Base-by-base conservation (phyloP, 208 protist genomes). In the Plasmodiophora brassicae region DNA sequence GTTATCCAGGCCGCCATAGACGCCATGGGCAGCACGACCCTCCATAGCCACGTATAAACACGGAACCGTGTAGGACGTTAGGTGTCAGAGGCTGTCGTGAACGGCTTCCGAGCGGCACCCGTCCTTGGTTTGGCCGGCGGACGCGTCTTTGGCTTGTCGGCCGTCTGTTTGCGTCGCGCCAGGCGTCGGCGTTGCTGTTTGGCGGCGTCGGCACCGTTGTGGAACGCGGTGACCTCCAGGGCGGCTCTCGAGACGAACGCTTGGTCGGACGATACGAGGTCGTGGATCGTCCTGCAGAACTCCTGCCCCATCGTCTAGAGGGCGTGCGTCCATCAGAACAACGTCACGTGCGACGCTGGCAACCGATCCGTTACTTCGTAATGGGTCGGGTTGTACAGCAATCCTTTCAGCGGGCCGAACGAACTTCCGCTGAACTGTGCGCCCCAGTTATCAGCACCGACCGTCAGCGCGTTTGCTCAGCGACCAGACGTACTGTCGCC, bases 401-500 rank as follows among this genome's bases (percentile, higher is more conserved):
- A 32, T 14, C n/a, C 65, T 78, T 78, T 78, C 41, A 78, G n/a
- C n/a, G 5, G 14, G 10, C 65, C 65, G 65, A 78, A 78, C 20
- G 14, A 44, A 32, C 65, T 32, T 5, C 65, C 65, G n/a, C n/a
- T 78, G 65, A 78, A 78, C 65, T 78, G n/a, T 44, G 25, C 25
- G 41, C 32, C 65, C n/a, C n/a, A n/a, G n/a, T 38, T 32, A 5
- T 78, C 65, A 78, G 65, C n/a, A 5, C 20, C 41, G 65, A n/a
- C 32, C 20, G 10, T 5, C 14, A n/a, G n/a, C 5, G 20, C 20
- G n/a, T 38, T 78, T n/a, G 5, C 32, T 5, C 41, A 78, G 14
- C n/a, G n/a, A n/a, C n/a, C n/a, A n/a, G n/a, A n/a, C 65, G 20
- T 78, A 78, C 83, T 20, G 87, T 85, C 1, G 87, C 94, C 89